Conservation (phyloP, 176 grass and related monocot genomes). For the Typha latifolia region DNA sequence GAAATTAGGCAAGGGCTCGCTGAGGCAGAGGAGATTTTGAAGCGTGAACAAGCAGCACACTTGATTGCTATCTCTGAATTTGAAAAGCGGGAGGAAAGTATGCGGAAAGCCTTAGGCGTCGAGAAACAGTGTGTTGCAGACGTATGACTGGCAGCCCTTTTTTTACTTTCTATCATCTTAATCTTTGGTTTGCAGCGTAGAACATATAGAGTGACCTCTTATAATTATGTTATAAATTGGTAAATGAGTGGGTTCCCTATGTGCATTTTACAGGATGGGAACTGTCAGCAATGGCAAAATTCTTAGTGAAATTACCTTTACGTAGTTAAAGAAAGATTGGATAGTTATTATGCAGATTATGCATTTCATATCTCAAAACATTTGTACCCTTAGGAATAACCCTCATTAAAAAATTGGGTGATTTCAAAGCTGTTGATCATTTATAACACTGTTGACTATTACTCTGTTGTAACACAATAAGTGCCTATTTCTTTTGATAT, state of each 20-base stretch:
- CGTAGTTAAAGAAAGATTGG: too few species aligned
- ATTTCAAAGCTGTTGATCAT: too few species aligned
- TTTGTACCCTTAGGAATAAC: too few species aligned
- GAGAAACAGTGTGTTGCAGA: constrained; percentile 82
- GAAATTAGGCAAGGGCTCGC: constrained; percentile 50
- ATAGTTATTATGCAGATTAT: too few species aligned
- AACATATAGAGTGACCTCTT: background rate
- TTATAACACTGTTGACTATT: too few species aligned
- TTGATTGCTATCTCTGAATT: constrained; percentile 63
- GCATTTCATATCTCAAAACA: too few species aligned
- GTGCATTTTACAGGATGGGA: too few species aligned
- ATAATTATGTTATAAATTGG: constrained; percentile 2
- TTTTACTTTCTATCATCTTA: constrained; percentile 6
- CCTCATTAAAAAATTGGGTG: too few species aligned
- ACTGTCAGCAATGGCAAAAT: too few species aligned
- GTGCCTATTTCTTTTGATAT: background rate
- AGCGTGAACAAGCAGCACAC: constrained; percentile 74
- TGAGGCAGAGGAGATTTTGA: constrained; percentile 64
- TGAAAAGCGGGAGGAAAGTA: constrained; percentile 60
- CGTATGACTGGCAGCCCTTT: constrained; percentile 35
- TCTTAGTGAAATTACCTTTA: too few species aligned
- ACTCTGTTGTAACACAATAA: too few species aligned
- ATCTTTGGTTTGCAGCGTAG: background rate
- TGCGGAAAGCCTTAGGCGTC: constrained; percentile 58
- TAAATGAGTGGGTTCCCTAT: too few species aligned